A percentile compares a stretch with the other conserved stretches of the same genome.
These are phyloP conservation scores for Serpula lacrymans DNA, from an alignment of 768 basidiomycete genomes.

Conservation along the genomic window DNA sequence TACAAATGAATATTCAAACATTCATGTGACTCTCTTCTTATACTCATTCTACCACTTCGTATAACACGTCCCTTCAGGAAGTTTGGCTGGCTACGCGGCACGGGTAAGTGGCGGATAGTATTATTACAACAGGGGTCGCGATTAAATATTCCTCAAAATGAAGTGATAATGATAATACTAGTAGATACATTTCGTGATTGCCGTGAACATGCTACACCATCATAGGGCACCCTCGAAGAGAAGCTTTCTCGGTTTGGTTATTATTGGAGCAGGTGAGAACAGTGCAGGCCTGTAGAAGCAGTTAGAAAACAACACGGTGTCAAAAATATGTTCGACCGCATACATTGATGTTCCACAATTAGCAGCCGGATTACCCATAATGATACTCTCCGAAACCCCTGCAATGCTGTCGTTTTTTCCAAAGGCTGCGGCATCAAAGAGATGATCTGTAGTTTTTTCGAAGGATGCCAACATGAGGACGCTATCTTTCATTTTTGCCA, in stretches of 20 bases:
- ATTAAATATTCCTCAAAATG: too few relatives aligned
- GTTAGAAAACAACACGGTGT: slow-evolving; percentile 5
- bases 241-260: slow-evolving; percentile 32
- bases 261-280: slow-evolving; percentile 25
- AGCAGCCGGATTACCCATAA: slow-evolving; percentile 96
- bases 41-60: too few relatives aligned
- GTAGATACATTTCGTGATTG: too few relatives aligned
- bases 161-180: too few relatives aligned
- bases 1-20: too few relatives aligned
- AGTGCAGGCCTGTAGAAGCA: slow-evolving; percentile 30
- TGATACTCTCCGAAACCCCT: slow-evolving; percentile 98
- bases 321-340: slow-evolving; percentile 19
- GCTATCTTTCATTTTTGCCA: slow-evolving; percentile 99
- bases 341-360: slow-evolving; percentile 94
- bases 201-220: too few relatives aligned
- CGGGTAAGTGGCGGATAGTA: too few relatives aligned
- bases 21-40: too few relatives aligned
- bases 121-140: too few relatives aligned
- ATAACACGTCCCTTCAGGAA: too few relatives aligned
- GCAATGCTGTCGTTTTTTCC: slow-evolving; percentile 94
- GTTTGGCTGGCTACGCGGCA: too few relatives aligned
- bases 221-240: slow-evolving; percentile 33
- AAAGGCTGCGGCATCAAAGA: slow-evolving; percentile 96
- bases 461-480: slow-evolving; percentile 99
- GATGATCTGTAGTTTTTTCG: slow-evolving; percentile 98